Evolutionary conservation across 768 basidiomycete species (phyloP).

Genomic region (Tulasnella sp.): DNA sequence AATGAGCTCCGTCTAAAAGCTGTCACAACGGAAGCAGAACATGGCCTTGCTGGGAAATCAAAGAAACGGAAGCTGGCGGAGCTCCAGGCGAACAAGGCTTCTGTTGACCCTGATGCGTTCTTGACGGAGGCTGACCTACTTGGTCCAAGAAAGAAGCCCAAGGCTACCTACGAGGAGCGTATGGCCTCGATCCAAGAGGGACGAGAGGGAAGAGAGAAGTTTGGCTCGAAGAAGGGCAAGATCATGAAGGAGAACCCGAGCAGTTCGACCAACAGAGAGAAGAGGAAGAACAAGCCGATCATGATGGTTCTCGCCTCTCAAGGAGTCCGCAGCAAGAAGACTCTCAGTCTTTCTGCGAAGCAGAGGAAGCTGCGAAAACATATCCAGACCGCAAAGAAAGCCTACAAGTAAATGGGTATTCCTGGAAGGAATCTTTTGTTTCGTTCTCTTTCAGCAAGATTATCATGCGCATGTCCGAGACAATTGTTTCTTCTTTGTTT

Average conservation of each 20-base stretch:
- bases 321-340: slow-evolving; percentile 81
- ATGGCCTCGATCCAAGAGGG: slow-evolving; percentile 91
- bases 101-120: slow-evolving; percentile 52
- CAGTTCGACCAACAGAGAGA: slow-evolving; percentile 90
- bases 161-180: slow-evolving; percentile 91
- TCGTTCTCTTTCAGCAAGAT: too few relatives aligned
- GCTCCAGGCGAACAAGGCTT: slow-evolving; percentile 71
- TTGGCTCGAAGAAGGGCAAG: slow-evolving; percentile 88
- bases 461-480: neutral
- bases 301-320: slow-evolving; percentile 89
- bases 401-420: slow-evolving; percentile 35
- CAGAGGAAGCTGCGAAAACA: slow-evolving; percentile 77
- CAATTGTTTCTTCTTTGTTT: slow-evolving; percentile 7
- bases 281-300: slow-evolving; percentile 90
- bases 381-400: slow-evolving; percentile 69
- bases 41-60: slow-evolving; percentile 60
- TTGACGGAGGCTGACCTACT: slow-evolving; percentile 91
- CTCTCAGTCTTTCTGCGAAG: slow-evolving; percentile 77
- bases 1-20: slow-evolving; percentile 86
- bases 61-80: slow-evolving; percentile 88
- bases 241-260: slow-evolving; percentile 80
- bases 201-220: slow-evolving; percentile 93
- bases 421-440: too few relatives aligned
- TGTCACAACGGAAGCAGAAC: slow-evolving; percentile 68
- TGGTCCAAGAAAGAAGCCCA: slow-evolving; percentile 90